Base-by-base conservation (phyloP, 129 eudicot genomes). In the Glebionis coronaria region DNA sequence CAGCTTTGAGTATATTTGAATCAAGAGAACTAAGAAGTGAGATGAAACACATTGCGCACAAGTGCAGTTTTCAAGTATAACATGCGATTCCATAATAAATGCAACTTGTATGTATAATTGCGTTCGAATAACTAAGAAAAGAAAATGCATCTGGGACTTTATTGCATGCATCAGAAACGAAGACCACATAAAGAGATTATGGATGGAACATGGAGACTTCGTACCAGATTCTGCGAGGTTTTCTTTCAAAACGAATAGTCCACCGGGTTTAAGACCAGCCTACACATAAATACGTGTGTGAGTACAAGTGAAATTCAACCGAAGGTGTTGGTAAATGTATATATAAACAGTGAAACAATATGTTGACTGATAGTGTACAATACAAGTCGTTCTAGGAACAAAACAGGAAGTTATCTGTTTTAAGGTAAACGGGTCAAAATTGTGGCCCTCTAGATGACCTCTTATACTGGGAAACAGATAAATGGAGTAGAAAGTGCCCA, bases 261-360 rank as follows among this genome's bases (percentile, higher is more conserved):
- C 99, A 56, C 97, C 97, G 19, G 97, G 88, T 82, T 89, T 93
- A 60, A 93, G 97, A 66, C 99, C 99, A 72, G 56, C 86, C 98
- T 92, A 77, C 72, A 77, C 45, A 73, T 40, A 52, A 50, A 63
- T 53, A 45, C 27, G 64, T 28, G 20, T 27, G 71, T 80, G 44
- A 80, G 60, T 61, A 40, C 74, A 67, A 47, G 56, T 2, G 10
- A 38, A 15, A 25, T 21, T 53, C 18, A 69, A 35, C 40, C 42
- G 9, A 25, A 42, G 52, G 0, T 60, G 2, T 9, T 28, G 14
- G 12, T 15, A 35, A 35, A 46, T 46, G 16, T 5, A 15, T 59
- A 59, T 28, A 29, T 59, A 12, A 59, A 35, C 20, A 31, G 28
- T 5, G n/a, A 5, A 27, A 8, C 2, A 57, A 5, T 12, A 12